Evolutionary conservation across 2,329 filamentous ascomycete genomes (phyloP), one percentile per base, ranked within the genome.

Genomic region (Penicillium sp.): DNA sequence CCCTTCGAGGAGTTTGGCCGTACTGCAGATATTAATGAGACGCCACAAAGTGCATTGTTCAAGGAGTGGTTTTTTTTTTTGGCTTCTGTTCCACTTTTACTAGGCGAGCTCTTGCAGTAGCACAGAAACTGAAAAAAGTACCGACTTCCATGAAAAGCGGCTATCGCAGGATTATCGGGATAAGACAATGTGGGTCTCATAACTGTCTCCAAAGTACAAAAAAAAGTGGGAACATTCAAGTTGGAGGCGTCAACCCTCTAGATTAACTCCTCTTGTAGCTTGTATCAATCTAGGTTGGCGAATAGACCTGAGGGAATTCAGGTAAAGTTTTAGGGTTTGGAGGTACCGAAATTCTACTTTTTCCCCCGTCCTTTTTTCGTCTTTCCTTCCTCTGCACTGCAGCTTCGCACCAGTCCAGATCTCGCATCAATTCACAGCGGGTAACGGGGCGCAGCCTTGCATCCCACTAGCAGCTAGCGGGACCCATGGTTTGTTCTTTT

Each of bases 381-480:
- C 9, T 16, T 31, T 52, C 10, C 35, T 13, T 33, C 22, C 45
- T 39, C 35, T 27, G 13, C 35, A 27, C 27, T 49, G 22, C 46
- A 49, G 46, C 29, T 49, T 27, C n/a, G 44, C 44, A 35, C 46
- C 33, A 37, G 14, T 26, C 43, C 29, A 49, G 31, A 49, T 39
- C 47, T 49, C 47, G 47, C 47, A 35, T 37, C 29, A 29, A 11
- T 26, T n/a, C 33, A 24, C n/a, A 48, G 19, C 33, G 37, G 24
- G 13, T 37, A 45, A 45, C 51, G 53, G 52, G 60, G 52, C 54
- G 45, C 52, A 57, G 39, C 50, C 53, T 55, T 44, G 24, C 53
- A 55, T 55, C 45, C 58, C 59, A 61, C 62, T 62, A 65, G 57
- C 43, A 48, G n/a, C 58, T 54, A 60, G 63, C 55, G 59, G 58